Evolutionary conservation across 371 early-diverging fungal species (phyloP).

Genomic region (Amoeboaphelidium protococcarum): DNA sequence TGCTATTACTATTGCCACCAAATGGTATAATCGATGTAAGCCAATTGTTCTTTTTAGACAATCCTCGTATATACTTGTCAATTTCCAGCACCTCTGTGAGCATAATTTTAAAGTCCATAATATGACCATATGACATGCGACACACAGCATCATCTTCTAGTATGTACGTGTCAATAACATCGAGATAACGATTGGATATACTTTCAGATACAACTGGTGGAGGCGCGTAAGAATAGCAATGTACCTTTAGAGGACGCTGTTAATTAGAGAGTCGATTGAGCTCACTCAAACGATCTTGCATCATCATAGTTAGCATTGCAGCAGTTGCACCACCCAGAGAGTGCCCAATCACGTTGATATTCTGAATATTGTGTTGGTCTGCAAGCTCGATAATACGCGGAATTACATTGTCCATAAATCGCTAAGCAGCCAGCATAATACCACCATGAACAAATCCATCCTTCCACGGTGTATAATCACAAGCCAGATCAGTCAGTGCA

Average conservation of each 20-base stretch:
- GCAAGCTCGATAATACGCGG: slow-evolving; percentile 36
- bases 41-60: too few species aligned
- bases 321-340: slow-evolving; percentile 58
- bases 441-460: slow-evolving; percentile 62
- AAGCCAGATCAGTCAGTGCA: slow-evolving; percentile 53
- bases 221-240: slow-evolving; percentile 26
- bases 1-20: too few species aligned
- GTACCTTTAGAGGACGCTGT: slow-evolving; percentile 5
- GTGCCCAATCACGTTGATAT: slow-evolving; percentile 43
- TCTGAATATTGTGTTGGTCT: slow-evolving; percentile 18
- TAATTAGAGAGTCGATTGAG: not conserved
- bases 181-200: slow-evolving; percentile 28
- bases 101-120: slow-evolving; percentile 33
- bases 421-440: slow-evolving; percentile 45
- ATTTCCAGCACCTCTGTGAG: slow-evolving; percentile 25
- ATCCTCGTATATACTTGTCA: slow-evolving; percentile 9
- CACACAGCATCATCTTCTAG: slow-evolving; percentile 45
- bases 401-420: slow-evolving; percentile 38
- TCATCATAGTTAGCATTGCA: slow-evolving; percentile 43
- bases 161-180: slow-evolving; percentile 41
- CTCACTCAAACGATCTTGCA: slow-evolving; percentile 6
- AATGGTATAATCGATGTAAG: too few species aligned
- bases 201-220: slow-evolving; percentile 37
- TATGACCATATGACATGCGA: slow-evolving; percentile 40
- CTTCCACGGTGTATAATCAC: slow-evolving; percentile 60